Evolutionary conservation across 495 filamentous ascomycete genomes (phyloP), one percentile per base, ranked within the genome.

Genomic region (Evernia prunastri): DNA sequence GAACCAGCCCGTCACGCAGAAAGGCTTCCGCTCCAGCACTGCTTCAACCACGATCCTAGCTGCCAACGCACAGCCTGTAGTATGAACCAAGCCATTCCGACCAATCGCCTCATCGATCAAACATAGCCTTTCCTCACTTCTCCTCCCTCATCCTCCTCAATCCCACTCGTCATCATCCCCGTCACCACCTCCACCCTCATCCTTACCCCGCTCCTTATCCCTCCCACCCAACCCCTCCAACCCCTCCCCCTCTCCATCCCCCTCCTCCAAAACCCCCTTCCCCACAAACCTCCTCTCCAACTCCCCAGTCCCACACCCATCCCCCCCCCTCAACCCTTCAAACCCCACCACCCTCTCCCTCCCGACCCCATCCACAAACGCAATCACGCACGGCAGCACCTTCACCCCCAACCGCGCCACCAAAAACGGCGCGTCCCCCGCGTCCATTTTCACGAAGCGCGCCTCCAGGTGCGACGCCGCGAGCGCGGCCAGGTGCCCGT

Each of bases 341-440:
- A 92, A 92, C 0, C 89, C 89, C 60, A 90, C 76, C 10, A 92
- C 81, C 40, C 88, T 73, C 68, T 89, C 88, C 47, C 84, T 82
- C 3, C 79, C 78, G 43, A 87, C 73, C 8, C 88, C 89, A 73
- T 89, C 84, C 58, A 86, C 76, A 66, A 91, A 91, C 29, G 82
- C 84, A 67, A 92, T 82, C 59, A 92, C 86, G 68, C 89, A 92
- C 0, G 89, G 89, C 47, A 92, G 71, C 1, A 91, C 85, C 63
- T 85, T 75, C 12, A 92, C 80, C 56, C 84, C 85, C 56, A 92
- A 70, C 63, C 86, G 89, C 66, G 84, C 82, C 15, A 89, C 86
- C 27, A 92, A 72, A 62, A 91, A 92, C 0, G 88, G 86, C 47
- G 86, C 87, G 59, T 89, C 84, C 42, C 86, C 85, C 53, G 91